Evolutionary conservation across 129 eudicot genomes (phyloP).

Genomic region (Flaveria trinervia): DNA sequence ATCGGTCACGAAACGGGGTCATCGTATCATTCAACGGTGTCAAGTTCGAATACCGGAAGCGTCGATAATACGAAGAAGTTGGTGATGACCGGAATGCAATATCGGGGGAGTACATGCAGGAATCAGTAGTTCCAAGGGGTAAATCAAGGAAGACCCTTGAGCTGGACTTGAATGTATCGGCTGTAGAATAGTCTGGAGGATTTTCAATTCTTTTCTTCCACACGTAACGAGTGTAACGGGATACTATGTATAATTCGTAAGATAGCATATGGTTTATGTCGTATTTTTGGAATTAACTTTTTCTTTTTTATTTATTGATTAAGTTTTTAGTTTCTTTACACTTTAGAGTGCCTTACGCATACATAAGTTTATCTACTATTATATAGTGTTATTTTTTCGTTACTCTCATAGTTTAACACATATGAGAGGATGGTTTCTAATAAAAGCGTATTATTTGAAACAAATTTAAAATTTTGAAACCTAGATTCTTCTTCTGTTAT

Average conservation of each 20-base stretch:
- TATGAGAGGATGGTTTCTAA: no score
- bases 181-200: not conserved
- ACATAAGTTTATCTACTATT: no score
- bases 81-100: constrained; percentile 8
- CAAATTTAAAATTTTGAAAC: no score
- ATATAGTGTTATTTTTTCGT: no score
- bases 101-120: not conserved
- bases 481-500: no score
- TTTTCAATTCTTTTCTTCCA: not conserved
- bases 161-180: not conserved
- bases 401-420: no score
- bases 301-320: not conserved
- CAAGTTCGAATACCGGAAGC: constrained; percentile 1
- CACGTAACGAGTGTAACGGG: not conserved
- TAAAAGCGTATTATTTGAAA: no score
- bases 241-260: not conserved
- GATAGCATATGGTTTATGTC: not conserved
- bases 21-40: constrained; percentile 11
- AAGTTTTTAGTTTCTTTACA: no score
- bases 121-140: not conserved
- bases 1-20: constrained; percentile 11
- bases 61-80: not conserved
- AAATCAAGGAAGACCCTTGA: not conserved
- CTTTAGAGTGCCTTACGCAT: no score
- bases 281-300: not conserved